phyloP scores from a whole-genome alignment of 75 land plant genomes.

The Gnetum montanum region DNA sequence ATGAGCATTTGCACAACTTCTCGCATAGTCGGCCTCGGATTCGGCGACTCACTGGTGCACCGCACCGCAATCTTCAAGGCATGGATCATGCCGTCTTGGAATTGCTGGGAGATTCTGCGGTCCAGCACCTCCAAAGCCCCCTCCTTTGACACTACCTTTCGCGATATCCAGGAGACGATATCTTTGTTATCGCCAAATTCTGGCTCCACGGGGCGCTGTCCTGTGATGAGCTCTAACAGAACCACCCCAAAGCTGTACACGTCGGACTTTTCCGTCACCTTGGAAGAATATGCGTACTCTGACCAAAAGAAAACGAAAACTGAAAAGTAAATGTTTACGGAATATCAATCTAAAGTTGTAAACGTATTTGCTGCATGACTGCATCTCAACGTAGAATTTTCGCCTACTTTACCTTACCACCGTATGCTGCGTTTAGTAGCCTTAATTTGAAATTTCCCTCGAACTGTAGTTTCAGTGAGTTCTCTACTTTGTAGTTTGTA shows the following conservation, averaged over 20 bases:
- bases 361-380: not conserved
- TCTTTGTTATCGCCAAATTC: conserved; percentile 30
- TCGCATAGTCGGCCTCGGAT: conserved; percentile 43
- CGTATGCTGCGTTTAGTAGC: no score
- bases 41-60: conserved; percentile 40
- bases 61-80: conserved; percentile 40
- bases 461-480: no score
- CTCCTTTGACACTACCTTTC: conserved; percentile 23
- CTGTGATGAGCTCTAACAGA: conserved; percentile 46
- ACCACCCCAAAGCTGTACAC: conserved; percentile 45
- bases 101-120: conserved; percentile 16
- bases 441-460: no score
- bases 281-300: conserved; percentile 4
- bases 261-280: conserved; percentile 16
- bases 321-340: not conserved
- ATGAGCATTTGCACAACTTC: conserved; percentile 23
- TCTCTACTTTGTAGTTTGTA: no score
- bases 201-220: conserved; percentile 20
- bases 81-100: conserved; percentile 28
- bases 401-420: no score
- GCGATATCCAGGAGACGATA: conserved; percentile 38
- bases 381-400: no score
- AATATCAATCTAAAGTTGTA: not conserved
- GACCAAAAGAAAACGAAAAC: conserved; percentile 2
- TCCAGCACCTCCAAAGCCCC: conserved; percentile 33